Percentiles rank a stretch among this genome's conserved stretches.
These are phyloP conservation scores for Stevia rebaudiana DNA, from an alignment of 140 eudicot species.

Conservation along the genomic window DNA sequence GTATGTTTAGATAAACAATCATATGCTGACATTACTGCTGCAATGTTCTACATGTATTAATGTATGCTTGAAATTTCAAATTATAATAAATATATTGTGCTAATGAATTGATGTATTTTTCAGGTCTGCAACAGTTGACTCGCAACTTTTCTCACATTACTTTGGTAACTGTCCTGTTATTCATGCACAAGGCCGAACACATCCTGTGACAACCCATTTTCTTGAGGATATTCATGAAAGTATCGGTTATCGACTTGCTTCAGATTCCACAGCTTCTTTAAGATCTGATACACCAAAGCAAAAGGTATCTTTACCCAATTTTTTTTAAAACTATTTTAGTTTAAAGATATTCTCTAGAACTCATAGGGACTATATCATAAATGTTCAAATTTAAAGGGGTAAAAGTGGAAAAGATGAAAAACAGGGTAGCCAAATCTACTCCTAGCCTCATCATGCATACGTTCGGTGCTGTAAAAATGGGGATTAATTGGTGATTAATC, in stretches of 20 bases:
- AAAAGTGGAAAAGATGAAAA: constrained; percentile 2
- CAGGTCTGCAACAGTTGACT: constrained; percentile 98
- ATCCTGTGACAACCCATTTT: constrained; percentile 76
- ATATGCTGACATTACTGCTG: constrained; percentile 9
- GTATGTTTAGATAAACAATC: constrained; percentile 42
- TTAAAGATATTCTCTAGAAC: background rate
- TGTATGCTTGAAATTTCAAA: constrained; percentile 2
- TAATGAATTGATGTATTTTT: constrained; percentile 13
- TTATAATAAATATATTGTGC: constrained; percentile 6
- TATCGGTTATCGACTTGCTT: constrained; percentile 59
- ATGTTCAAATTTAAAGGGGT: background rate
- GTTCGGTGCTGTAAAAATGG: no score
- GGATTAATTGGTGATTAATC: no score
- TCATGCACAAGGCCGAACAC: constrained; percentile 94
- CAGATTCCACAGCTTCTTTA: constrained; percentile 78
- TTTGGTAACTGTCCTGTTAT: constrained; percentile 89
- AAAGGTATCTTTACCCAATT: constrained; percentile 39
- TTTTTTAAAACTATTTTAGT: background rate
- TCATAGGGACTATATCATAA: constrained; percentile 1
- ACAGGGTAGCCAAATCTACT: background rate
- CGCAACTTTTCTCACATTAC: constrained; percentile 73
- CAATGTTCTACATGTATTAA: background rate
- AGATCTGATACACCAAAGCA: constrained; percentile 41
- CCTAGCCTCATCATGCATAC: background rate
- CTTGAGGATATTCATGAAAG: constrained; percentile 82